phyloP scores from a whole-genome alignment of 108 stramenopile species.

The Skeletonema grethae region DNA sequence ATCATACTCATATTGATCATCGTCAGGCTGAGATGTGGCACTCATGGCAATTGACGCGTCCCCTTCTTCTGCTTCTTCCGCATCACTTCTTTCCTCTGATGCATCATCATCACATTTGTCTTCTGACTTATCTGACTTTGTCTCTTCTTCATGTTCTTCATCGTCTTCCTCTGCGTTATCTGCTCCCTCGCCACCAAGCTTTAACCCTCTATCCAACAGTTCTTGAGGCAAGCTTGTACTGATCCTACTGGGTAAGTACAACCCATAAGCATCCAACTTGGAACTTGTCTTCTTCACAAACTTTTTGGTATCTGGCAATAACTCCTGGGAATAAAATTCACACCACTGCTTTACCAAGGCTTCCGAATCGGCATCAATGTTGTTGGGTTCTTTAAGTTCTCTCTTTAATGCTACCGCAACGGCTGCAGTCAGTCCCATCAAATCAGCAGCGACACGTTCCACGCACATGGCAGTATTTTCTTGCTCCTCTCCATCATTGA shows the following conservation, averaged over 20 bases:
- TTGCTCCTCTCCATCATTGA: slow-evolving; percentile 86
- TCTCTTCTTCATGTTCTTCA: slow-evolving; percentile 48
- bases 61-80: slow-evolving; percentile 11
- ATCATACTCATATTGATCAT: slow-evolving; percentile 31
- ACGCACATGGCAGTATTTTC: slow-evolving; percentile 89
- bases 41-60: slow-evolving; percentile 40
- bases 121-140: slow-evolving; percentile 37
- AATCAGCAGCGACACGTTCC: slow-evolving; percentile 86
- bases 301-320: slow-evolving; percentile 76
- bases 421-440: slow-evolving; percentile 78
- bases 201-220: slow-evolving; percentile 77
- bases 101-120: slow-evolving; percentile 45
- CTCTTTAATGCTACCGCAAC: slow-evolving; percentile 76
- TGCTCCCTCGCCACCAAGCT: slow-evolving; percentile 48
- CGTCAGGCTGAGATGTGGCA: slow-evolving; percentile 23
- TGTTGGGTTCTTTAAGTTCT: slow-evolving; percentile 61
- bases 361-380: slow-evolving; percentile 54
- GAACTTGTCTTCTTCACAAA: slow-evolving; percentile 85
- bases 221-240: slow-evolving; percentile 75
- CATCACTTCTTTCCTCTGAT: slow-evolving; percentile 6
- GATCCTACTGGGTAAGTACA: slow-evolving; percentile 86
- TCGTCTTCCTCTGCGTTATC: slow-evolving; percentile 35
- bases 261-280: slow-evolving; percentile 82
- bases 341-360: slow-evolving; percentile 80
- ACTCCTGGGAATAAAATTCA: slow-evolving; percentile 81